Evolutionary conservation across 441 rosid species (phyloP), one percentile per base, ranked within the genome.

Genomic region (Dalechampia spathulata): DNA sequence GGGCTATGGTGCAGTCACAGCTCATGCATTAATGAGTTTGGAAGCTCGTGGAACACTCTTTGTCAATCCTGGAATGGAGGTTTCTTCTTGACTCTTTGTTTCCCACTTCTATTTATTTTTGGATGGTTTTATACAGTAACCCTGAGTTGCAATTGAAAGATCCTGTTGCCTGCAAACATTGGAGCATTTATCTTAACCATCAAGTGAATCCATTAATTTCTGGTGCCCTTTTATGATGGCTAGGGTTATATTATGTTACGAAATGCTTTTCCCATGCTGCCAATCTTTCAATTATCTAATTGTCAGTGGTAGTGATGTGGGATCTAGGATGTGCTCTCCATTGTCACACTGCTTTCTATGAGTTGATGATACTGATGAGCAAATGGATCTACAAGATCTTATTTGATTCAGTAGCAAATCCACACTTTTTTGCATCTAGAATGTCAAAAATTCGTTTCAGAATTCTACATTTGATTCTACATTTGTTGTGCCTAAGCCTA

Each of bases 11-110:
- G 62, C 88, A 10, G 76, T 78, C 68, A 89, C 94, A 61, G 81
- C 92, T 49, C 85, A 92, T 65, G 88, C 99, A 21, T 70, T 92
- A 58, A 79, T 85, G 90, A 75, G 88, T 78, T 77, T 92, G 64
- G 99, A 92, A 80, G 75, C 99, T 68, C 96, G 97, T 62, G 97
- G 97, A 66, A 83, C 69, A 51, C 94, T 92, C 52, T 83, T 92
- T 62, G 94, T 79, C 60, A 30, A 67, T 68, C 92, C 92, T 5
- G 99, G 97, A 51, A 77, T 80, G 74, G 99, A 92, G 82, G 99
- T 92, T 64, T 45, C 48, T 75, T 22, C 46, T 26, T 28, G 16
- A 10, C 40, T 11, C 4, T 45, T n/a, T 9, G 42, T 26, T 30
- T 27, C 34, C 22, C 5, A 2, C 39, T 16, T 22, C 53, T 19